Conservation (phyloP, 2,329 filamentous ascomycete species). For the Thermomyces lanuginosus region DNA sequence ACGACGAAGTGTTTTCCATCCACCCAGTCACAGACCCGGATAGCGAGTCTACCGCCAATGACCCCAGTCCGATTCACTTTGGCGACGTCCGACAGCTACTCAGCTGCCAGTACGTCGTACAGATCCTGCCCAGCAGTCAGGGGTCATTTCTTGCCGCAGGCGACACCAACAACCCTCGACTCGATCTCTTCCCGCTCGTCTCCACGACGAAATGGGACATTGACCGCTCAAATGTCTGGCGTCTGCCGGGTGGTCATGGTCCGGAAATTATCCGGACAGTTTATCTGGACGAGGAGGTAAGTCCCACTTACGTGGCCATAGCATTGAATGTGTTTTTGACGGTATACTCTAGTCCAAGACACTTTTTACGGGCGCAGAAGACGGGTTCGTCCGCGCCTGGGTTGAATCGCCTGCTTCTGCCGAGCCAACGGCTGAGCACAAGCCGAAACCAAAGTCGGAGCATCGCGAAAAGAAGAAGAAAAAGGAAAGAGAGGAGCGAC, state of each 20-base stretch:
- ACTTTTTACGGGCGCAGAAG: conserved; percentile 31
- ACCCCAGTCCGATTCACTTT: conserved; percentile 32
- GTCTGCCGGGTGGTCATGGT: conserved; percentile 31
- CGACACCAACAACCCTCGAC: conserved; percentile 29
- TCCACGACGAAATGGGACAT: conserved; percentile 23
- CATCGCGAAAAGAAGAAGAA: conserved; percentile 18
- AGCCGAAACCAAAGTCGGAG: conserved; percentile 10
- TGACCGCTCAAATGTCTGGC: conserved; percentile 24
- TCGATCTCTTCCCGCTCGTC: conserved; percentile 28
- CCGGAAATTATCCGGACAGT: conserved; percentile 33
- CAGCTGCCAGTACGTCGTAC: conserved; percentile 43
- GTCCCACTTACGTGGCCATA: conserved; percentile 1
- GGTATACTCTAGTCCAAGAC: conserved; percentile 15
- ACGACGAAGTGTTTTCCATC: conserved; percentile 45
- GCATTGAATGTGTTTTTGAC: neutral
- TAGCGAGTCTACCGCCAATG: conserved; percentile 24
- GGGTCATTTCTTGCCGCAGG: conserved; percentile 32
- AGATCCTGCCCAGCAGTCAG: conserved; percentile 31
- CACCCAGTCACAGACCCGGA: conserved; percentile 37
- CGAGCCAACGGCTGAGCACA: conserved; percentile 6
- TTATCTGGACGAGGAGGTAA: conserved; percentile 29
- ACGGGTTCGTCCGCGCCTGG: conserved; percentile 27
- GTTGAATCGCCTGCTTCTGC: conserved; percentile 13
- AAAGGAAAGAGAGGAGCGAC: conserved; percentile 16
- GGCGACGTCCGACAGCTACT: conserved; percentile 41